Percentiles rank a stretch among this genome's conserved stretches.
Conservation (phyloP, 169 alveolate species). For the Perkinsus marinus region DNA sequence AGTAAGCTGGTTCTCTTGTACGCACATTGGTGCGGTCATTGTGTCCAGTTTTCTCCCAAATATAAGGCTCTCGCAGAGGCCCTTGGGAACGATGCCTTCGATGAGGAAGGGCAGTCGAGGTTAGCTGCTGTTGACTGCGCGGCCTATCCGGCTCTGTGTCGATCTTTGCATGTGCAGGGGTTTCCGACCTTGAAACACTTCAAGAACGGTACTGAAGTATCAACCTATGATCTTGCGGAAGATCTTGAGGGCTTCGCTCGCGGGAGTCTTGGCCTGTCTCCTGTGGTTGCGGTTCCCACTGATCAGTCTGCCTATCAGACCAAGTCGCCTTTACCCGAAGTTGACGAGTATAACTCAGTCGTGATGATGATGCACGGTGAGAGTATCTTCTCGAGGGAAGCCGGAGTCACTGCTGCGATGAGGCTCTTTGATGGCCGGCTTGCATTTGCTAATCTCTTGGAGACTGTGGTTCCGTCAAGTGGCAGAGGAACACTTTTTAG, state of each 20-base stretch:
- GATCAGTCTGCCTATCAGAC: too few species aligned
- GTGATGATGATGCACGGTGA: too few species aligned
- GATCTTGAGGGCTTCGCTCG: too few species aligned
- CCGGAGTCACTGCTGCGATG: too few species aligned
- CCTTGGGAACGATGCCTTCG: not conserved
- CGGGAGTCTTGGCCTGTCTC: too few species aligned
- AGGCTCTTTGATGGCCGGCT: not conserved
- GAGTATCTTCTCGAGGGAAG: too few species aligned
- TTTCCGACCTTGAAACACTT: not conserved
- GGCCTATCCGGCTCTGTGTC: not conserved
- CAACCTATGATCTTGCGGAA: not conserved
- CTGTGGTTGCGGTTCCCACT: too few species aligned
- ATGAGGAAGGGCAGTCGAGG: not conserved
- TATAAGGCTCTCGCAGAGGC: not conserved
- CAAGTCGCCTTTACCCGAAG: too few species aligned
- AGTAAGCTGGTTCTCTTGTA: not conserved
- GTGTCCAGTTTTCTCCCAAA: not conserved
- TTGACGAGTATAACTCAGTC: too few species aligned
- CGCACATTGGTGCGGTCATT: not conserved
- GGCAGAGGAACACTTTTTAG: not conserved
- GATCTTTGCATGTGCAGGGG: not conserved
- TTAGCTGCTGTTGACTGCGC: not conserved
- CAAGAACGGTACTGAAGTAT: not conserved
- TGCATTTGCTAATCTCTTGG: not conserved
- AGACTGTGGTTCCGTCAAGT: not conserved